A percentile compares a stretch with the other conserved stretches of the same genome.
phyloP scores from a whole-genome alignment of 2,329 filamentous ascomycete genomes.

The Sporothrix mexicana region DNA sequence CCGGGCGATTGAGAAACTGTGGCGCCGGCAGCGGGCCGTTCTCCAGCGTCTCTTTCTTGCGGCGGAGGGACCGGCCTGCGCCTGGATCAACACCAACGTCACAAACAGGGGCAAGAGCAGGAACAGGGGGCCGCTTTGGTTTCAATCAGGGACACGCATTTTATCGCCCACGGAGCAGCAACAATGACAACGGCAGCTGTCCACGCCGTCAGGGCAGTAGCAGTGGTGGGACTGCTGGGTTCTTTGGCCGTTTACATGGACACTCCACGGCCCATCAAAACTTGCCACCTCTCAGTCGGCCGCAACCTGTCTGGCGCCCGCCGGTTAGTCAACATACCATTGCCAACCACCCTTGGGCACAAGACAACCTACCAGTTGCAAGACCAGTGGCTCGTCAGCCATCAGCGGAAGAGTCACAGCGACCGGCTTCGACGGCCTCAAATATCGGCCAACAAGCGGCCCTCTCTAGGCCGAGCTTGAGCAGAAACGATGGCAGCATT shows the following conservation, averaged over 20 bases:
- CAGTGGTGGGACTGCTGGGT: background rate
- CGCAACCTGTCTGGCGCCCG: slow-evolving; percentile 34
- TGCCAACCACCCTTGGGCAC: slow-evolving; percentile 34
- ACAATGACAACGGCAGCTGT: background rate
- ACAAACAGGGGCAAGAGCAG: background rate
- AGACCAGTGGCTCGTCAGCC: background rate
- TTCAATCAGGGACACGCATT: background rate
- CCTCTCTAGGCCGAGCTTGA: background rate
- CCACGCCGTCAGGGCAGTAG: background rate
- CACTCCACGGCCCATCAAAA: background rate
- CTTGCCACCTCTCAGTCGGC: background rate
- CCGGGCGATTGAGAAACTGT: background rate
- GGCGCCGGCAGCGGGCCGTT: background rate
- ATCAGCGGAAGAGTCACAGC: background rate
- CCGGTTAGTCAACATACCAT: slow-evolving; percentile 38
- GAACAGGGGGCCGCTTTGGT: background rate
- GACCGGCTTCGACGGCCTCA: background rate
- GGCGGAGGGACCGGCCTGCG: background rate
- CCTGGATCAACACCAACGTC: background rate
- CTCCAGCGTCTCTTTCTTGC: slow-evolving; percentile 18
- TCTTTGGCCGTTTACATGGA: background rate
- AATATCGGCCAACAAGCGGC: background rate
- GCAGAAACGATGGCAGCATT: background rate
- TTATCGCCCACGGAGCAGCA: background rate
- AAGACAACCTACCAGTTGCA: slow-evolving; percentile 13